Percentiles rank a stretch among this genome's conserved stretches.
These are phyloP conservation scores for Sporothrix luriei DNA, from an alignment of 2,329 filamentous ascomycete genomes.

Conservation along the genomic window DNA sequence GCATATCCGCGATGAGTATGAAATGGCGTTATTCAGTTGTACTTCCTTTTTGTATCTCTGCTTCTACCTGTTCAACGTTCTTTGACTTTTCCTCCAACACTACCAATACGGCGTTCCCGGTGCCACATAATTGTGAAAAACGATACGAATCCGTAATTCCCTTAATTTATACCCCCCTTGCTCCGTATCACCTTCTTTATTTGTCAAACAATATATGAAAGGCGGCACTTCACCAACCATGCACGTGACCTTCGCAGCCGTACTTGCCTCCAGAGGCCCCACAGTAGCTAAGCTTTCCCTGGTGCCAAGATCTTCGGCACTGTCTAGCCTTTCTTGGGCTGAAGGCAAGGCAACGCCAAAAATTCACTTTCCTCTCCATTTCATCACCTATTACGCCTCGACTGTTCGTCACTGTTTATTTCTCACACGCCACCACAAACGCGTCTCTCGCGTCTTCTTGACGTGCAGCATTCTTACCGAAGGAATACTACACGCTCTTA, in stretches of 20 bases:
- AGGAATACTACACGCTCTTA: background rate
- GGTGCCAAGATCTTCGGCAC: slow-evolving; percentile 10
- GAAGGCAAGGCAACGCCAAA: slow-evolving; percentile 2
- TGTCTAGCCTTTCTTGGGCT: slow-evolving; percentile 2
- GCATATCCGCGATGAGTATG: background rate
- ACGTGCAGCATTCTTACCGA: background rate
- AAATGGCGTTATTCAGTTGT: background rate
- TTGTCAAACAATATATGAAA: too few relatives aligned
- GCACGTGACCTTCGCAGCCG: background rate
- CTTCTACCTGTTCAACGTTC: background rate
- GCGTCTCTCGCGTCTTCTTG: background rate
- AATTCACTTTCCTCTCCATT: background rate
- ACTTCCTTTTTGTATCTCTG: background rate
- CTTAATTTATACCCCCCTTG: too few relatives aligned
- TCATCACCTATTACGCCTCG: background rate
- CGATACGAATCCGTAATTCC: too few relatives aligned
- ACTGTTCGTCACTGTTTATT: background rate
- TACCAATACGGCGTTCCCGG: too few relatives aligned
- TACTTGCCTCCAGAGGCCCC: background rate
- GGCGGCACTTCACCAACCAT: too few relatives aligned
- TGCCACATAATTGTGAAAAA: too few relatives aligned
- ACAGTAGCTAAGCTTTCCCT: slow-evolving; percentile 9
- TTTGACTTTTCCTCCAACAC: background rate
- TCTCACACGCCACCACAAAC: background rate
- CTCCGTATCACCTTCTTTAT: too few relatives aligned